Base-by-base conservation (phyloP, 2,329 filamentous ascomycete genomes). In the Stachybotrys elegans region DNA sequence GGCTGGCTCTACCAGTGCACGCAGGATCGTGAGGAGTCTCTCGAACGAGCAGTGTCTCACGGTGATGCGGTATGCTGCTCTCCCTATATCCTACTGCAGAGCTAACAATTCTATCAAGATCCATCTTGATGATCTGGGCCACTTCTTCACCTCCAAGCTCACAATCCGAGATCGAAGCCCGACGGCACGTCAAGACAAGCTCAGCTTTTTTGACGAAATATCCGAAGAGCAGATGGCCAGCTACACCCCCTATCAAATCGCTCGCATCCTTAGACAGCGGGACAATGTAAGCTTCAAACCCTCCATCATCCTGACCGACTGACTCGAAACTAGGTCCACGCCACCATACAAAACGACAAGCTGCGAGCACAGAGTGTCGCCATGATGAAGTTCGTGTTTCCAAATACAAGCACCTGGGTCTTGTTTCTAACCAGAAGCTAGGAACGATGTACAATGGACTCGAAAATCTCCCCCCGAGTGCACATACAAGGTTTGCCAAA, bases 1-100 rank as follows among this genome's bases (percentile, higher is more conserved):
- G 85, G 86, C 21, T 93, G 84, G 78, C 66, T 93, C 19, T 93
- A 88, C 61, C 71, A 76, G 47, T 93, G 88, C 61, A 77, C 73
- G 12, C 79, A 87, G 58, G 86, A 90, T 53, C 68, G 67, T 11
- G 71, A 78, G 22, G 64, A 69, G 40, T 52, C 66, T 38, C 59
- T 63, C 20, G 65, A 65, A 43, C 52, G 58, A 32, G 51, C 54
- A 6, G 48, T 55, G 27, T 53, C 48, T 13, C 48, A 54, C 43
- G 49, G 57, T 47, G 51, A 56, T 47, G 42, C 43, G 29, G 47
- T 48, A 42, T 27, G 44, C 13, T 13, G 4, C 19, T 8, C n/a
- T 16, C 31, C 8, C 31, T 4, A 34, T 14, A 29, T 29, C 9
- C 25, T 29, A 14, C 31, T 14, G n/a, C 31, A 16, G 6, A 17